Percentiles rank a stretch among this genome's conserved stretches.
Evolutionary conservation across 805 yeast genomes (phyloP).

Genomic region (Saccharomycopsis vini): DNA sequence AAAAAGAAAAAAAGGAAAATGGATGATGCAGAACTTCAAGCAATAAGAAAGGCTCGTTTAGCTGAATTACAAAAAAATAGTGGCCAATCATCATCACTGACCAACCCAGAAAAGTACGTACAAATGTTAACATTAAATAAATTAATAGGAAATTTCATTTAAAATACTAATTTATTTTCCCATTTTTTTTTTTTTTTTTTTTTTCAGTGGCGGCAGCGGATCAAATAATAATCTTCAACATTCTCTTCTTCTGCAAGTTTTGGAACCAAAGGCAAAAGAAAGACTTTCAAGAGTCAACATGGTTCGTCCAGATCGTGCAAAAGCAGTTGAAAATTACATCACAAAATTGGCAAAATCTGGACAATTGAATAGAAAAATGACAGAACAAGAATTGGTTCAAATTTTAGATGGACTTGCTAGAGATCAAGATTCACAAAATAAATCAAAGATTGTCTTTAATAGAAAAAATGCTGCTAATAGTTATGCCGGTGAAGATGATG

Average conservation of each 20-base stretch:
- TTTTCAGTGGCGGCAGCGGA: neutral
- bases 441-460: slow-evolving; percentile 57
- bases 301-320: slow-evolving; percentile 87
- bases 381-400: slow-evolving; percentile 74
- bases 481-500: slow-evolving; percentile 27
- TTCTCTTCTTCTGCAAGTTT: slow-evolving; percentile 40
- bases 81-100: slow-evolving; percentile 24
- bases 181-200: too few relatives aligned
- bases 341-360: slow-evolving; percentile 69
- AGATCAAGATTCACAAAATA: slow-evolving; percentile 54
- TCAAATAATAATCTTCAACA: slow-evolving; percentile 1
- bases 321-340: slow-evolving; percentile 75
- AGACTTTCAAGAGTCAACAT: slow-evolving; percentile 76
- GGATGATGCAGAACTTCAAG: slow-evolving; percentile 84
- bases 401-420: slow-evolving; percentile 75
- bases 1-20: too few relatives aligned
- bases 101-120: slow-evolving; percentile 14
- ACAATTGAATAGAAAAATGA: slow-evolving; percentile 61
- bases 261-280: slow-evolving; percentile 80
- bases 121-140: too few relatives aligned
- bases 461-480: slow-evolving; percentile 33
- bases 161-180: neutral
- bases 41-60: slow-evolving; percentile 87
- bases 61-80: slow-evolving; percentile 65
- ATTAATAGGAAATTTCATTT: neutral